Conservation (phyloP, 75 land plant species). For the Sequoia sempervirens region DNA sequence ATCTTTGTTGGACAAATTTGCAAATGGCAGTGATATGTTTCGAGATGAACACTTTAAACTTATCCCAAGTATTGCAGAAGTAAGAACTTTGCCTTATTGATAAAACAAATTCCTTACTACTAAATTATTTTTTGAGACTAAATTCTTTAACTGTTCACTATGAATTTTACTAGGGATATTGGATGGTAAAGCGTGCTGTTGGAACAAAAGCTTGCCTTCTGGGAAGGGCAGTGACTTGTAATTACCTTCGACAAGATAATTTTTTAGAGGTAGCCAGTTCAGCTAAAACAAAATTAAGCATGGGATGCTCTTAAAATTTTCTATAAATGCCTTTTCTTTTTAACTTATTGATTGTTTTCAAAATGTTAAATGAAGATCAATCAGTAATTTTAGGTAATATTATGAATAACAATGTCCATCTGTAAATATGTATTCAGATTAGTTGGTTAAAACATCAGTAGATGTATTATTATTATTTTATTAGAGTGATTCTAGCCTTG, state of each 20-base stretch:
- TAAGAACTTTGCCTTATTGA: slow-evolving; percentile 10
- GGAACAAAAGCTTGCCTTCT: slow-evolving; percentile 86
- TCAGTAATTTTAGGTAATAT: neutral
- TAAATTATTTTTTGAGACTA: neutral
- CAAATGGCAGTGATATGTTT: slow-evolving; percentile 70
- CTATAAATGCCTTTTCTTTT: too few species aligned
- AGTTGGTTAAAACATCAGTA: neutral
- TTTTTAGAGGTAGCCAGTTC: slow-evolving; percentile 62
- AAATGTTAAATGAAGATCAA: neutral
- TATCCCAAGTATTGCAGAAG: slow-evolving; percentile 94
- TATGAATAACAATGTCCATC: neutral
- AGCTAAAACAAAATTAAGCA: neutral
- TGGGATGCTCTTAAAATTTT: neutral
- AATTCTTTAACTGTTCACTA: neutral
- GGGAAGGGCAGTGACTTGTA: slow-evolving; percentile 86
- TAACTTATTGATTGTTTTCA: neutral
- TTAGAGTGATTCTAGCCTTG: neutral
- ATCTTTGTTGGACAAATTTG: slow-evolving; percentile 75
- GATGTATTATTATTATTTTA: neutral
- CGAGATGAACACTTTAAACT: slow-evolving; percentile 84
- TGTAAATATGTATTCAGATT: neutral
- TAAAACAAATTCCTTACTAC: neutral
- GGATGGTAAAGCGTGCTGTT: slow-evolving; percentile 96
- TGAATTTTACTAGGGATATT: slow-evolving; percentile 64
- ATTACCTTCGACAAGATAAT: slow-evolving; percentile 73